A percentile compares a stretch with the other conserved stretches of the same genome.
Conservation (phyloP, 2,329 filamentous ascomycete genomes). For the Sphaerulina musiva region DNA sequence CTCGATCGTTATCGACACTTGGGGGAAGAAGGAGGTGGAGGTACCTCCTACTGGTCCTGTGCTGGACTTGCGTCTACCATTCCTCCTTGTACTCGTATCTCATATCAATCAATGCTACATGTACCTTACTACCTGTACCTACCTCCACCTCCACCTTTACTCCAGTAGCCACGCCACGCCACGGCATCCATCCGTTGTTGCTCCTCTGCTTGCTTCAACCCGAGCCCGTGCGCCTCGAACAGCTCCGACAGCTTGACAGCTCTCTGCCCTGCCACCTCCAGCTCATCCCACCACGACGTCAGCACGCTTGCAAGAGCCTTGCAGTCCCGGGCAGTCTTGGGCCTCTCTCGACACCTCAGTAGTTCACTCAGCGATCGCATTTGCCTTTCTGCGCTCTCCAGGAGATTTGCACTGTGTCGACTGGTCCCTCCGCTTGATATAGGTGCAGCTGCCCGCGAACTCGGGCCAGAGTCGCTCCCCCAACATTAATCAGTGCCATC, state of each 20-base stretch:
- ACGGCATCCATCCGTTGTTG: neutral
- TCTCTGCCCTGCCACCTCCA: neutral
- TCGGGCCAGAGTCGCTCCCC: too few relatives aligned
- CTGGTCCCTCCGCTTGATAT: neutral
- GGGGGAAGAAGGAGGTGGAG: too few relatives aligned
- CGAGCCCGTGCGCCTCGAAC: neutral
- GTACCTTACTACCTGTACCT: too few relatives aligned
- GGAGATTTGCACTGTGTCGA: neutral
- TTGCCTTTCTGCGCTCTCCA: slow-evolving; percentile 2
- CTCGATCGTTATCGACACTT: too few relatives aligned
- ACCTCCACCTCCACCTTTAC: neutral
- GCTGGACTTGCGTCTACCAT: neutral
- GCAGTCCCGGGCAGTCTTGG: slow-evolving; percentile 1
- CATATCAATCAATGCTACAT: too few relatives aligned
- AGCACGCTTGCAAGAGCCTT: slow-evolving; percentile 1
- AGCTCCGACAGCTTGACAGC: neutral
- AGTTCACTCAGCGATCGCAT: neutral
- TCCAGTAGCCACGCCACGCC: neutral
- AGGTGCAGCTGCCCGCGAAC: neutral
- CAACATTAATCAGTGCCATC: neutral
- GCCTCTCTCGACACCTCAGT: neutral
- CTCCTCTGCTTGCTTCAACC: neutral
- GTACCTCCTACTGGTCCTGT: neutral
- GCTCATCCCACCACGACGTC: slow-evolving; percentile 4
- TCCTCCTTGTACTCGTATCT: neutral